Conservation (phyloP, 2,329 filamentous ascomycete genomes). For the Aspergillus sclerotialis region DNA sequence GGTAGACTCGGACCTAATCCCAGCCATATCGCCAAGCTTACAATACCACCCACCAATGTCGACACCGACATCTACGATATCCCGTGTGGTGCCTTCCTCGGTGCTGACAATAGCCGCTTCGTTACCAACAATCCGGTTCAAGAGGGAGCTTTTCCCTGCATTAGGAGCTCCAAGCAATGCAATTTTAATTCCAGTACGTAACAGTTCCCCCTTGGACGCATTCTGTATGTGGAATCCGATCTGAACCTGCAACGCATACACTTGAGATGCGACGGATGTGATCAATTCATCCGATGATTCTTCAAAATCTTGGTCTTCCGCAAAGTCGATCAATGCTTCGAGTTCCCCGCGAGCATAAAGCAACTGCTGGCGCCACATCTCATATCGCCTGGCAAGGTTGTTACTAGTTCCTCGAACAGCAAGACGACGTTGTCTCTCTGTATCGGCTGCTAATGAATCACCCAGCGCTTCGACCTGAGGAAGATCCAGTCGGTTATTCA, state of each 20-base stretch:
- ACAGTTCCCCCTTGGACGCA: conserved; percentile 71
- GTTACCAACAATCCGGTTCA: conserved; percentile 82
- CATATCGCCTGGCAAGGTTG: conserved; percentile 66
- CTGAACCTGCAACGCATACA: conserved; percentile 53
- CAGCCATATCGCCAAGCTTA: conserved; percentile 92
- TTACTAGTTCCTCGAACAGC: conserved; percentile 73
- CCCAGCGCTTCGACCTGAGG: conserved; percentile 68
- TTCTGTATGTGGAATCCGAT: conserved; percentile 68
- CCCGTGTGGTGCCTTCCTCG: conserved; percentile 87
- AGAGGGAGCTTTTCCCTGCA: conserved; percentile 85
- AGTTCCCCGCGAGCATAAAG: conserved; percentile 81
- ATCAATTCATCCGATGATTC: conserved; percentile 71
- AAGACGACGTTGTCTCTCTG: conserved; percentile 84
- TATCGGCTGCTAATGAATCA: conserved; percentile 59
- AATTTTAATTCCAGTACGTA: conserved; percentile 77
- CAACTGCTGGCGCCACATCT: conserved; percentile 69
- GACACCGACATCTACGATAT: conserved; percentile 85
- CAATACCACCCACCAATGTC: conserved; percentile 87
- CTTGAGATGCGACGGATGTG: conserved; percentile 58
- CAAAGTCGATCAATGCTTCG: conserved; percentile 94
- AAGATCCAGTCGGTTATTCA: conserved; percentile 77
- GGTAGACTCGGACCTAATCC: conserved; percentile 53
- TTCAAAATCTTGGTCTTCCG: conserved; percentile 95
- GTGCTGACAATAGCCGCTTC: conserved; percentile 93
- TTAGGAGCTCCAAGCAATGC: conserved; percentile 88